Evolutionary conservation across 345 rosid genomes (phyloP).

Genomic region (Melastoma malabathricum): DNA sequence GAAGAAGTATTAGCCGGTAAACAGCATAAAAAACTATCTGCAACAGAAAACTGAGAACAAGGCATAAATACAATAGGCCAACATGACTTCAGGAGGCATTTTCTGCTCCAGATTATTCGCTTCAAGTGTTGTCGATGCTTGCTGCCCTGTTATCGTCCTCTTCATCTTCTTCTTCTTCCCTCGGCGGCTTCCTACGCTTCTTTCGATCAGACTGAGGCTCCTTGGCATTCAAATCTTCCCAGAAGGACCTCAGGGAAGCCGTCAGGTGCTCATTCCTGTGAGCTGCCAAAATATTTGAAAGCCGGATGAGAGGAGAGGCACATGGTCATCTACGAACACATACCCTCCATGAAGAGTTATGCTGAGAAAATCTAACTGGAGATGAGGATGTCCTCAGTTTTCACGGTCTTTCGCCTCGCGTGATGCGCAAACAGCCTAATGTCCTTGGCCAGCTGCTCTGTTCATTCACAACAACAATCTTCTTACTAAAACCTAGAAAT

Average conservation of each 20-base stretch:
- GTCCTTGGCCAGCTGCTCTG: constrained; percentile 74
- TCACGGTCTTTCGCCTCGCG: constrained; percentile 77
- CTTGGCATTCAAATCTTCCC: constrained; percentile 51
- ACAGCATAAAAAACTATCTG: no score
- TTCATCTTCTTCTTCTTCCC: constrained; percentile 2
- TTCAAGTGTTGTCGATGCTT: no score
- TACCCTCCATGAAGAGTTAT: no score
- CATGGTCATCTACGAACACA: not conserved
- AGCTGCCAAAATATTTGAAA: constrained; percentile 31
- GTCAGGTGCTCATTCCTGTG: constrained; percentile 69
- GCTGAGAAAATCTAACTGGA: constrained; percentile 32
- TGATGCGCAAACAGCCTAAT: constrained; percentile 82
- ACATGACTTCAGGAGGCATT: no score
- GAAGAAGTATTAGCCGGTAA: no score
- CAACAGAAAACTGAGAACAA: no score
- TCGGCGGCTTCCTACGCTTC: constrained; percentile 43
- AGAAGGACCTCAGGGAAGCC: constrained; percentile 41
- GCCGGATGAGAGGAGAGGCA: not conserved
- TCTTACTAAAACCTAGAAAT: no score
- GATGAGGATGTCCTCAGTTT: constrained; percentile 74
- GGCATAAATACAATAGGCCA: no score
- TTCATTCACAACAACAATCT: not conserved
- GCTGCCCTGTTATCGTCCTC: not conserved
- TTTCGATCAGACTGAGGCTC: constrained; percentile 52
- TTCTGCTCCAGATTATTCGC: no score